A percentile compares a stretch with the other conserved stretches of the same genome.
Evolutionary conservation across 1,284 basidiomycete genomes (phyloP).

Genomic region (Coniferiporia sulphurascens): DNA sequence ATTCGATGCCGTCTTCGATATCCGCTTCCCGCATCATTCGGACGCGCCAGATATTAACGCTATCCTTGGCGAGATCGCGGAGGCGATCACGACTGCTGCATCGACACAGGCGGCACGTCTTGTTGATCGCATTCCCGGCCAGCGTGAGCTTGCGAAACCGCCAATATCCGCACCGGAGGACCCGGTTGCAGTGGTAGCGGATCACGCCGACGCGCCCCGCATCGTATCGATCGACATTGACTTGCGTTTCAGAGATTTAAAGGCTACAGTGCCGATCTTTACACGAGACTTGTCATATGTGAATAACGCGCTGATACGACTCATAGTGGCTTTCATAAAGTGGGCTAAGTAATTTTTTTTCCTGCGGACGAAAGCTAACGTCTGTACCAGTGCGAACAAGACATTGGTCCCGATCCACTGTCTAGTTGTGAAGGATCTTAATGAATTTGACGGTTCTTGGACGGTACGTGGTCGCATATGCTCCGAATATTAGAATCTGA

Average conservation of each 20-base stretch:
- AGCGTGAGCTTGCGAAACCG: conserved; percentile 82
- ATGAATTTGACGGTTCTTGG: conserved; percentile 86
- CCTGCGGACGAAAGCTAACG: conserved; percentile 19
- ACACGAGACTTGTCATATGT: conserved; percentile 84
- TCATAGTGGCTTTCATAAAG: conserved; percentile 99
- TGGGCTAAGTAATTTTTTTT: conserved; percentile 34
- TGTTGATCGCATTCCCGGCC: conserved; percentile 79
- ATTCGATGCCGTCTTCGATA: conserved; percentile 94
- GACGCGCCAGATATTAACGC: conserved; percentile 78
- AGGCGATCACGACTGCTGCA: conserved; percentile 60
- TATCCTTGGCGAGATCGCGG: conserved; percentile 88
- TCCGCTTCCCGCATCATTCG: conserved; percentile 89
- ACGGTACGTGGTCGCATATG: conserved; percentile 52
- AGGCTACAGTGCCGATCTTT: conserved; percentile 92
- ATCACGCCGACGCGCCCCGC: conserved; percentile 39
- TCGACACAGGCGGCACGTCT: conserved; percentile 43
- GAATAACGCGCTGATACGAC: conserved; percentile 92
- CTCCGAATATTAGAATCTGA: conserved; percentile 2
- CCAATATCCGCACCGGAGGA: conserved; percentile 67
- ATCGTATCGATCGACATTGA: conserved; percentile 88
- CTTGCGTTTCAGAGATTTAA: conserved; percentile 91
- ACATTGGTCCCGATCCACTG: conserved; percentile 91
- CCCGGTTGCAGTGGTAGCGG: conserved; percentile 27
- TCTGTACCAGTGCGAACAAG: conserved; percentile 66
- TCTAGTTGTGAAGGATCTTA: conserved; percentile 72